Evolutionary conservation across 1,284 basidiomycete genomes (phyloP).

Genomic region (Microbotryum silenes-acaulis): DNA sequence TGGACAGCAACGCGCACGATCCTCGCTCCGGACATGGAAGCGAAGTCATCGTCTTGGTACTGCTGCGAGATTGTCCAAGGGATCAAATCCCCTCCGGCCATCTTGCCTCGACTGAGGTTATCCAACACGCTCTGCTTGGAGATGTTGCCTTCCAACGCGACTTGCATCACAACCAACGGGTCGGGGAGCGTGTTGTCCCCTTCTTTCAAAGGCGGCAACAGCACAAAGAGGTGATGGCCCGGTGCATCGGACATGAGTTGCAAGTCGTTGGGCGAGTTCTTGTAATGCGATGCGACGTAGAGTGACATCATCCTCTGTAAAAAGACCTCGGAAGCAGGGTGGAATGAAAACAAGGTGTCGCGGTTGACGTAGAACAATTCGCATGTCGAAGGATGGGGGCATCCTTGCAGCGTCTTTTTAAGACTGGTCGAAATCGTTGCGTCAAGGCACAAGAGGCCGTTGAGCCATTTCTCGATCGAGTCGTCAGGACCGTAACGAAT

Average conservation of each 20-base stretch:
- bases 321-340: slow-evolving; percentile 93
- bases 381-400: slow-evolving; percentile 87
- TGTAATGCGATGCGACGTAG: slow-evolving; percentile 96
- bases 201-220: slow-evolving; percentile 81
- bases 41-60: slow-evolving; percentile 95
- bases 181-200: slow-evolving; percentile 80
- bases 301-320: slow-evolving; percentile 97
- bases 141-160: slow-evolving; percentile 92
- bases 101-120: slow-evolving; percentile 65
- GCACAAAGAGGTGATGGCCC: slow-evolving; percentile 91
- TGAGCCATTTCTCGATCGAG: slow-evolving; percentile 90
- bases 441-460: slow-evolving; percentile 83
- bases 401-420: slow-evolving; percentile 55
- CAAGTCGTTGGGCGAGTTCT: slow-evolving; percentile 97
- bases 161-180: slow-evolving; percentile 89
- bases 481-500: slow-evolving; percentile 88
- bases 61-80: slow-evolving; percentile 95
- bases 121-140: slow-evolving; percentile 80
- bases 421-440: slow-evolving; percentile 64
- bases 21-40: slow-evolving; percentile 79
- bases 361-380: slow-evolving; percentile 93
- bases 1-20: slow-evolving; percentile 94
- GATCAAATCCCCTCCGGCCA: slow-evolving; percentile 92
- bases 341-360: slow-evolving; percentile 94
- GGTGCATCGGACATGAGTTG: slow-evolving; percentile 96